Percentiles rank a stretch among this genome's conserved stretches.
Evolutionary conservation across 768 basidiomycete genomes (phyloP).

Genomic region (Nidula microcarpa): DNA sequence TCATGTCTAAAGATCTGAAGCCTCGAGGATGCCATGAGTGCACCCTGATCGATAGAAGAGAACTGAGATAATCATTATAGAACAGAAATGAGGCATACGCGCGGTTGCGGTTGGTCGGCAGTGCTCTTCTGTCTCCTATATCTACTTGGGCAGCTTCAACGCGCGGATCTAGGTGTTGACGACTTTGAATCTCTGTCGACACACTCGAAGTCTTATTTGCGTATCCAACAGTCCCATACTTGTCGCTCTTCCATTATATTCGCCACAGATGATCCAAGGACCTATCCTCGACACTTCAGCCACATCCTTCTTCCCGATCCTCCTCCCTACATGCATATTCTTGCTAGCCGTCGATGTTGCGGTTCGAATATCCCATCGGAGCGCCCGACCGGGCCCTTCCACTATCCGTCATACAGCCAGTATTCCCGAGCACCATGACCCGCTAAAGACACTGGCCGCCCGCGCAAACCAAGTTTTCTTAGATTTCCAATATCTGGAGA

Average conservation of each 20-base stretch:
- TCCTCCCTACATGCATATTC: constrained; percentile 24
- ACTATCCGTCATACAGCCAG: background rate
- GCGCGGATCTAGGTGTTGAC: too few species aligned
- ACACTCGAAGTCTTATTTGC: background rate
- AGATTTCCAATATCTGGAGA: constrained; percentile 24
- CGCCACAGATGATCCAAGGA: constrained; percentile 9
- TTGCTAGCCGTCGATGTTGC: constrained; percentile 29
- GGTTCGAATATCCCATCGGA: constrained; percentile 13
- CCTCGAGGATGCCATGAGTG: constrained; percentile 5
- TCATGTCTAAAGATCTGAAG: constrained; percentile 10
- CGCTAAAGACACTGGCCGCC: constrained; percentile 11
- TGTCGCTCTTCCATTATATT: constrained; percentile 2
- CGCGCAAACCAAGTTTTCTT: constrained; percentile 20
- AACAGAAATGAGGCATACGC: constrained; percentile 12
- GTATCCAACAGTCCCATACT: background rate
- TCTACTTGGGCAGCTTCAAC: too few species aligned
- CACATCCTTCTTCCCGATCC: constrained; percentile 23
- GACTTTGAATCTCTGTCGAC: too few species aligned
- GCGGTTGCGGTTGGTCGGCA: constrained; percentile 2
- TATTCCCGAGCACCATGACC: background rate
- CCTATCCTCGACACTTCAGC: constrained; percentile 11
- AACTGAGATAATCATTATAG: constrained; percentile 3
- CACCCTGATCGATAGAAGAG: constrained; percentile 3
- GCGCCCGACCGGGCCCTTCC: background rate
- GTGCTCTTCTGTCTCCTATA: background rate